These are phyloP conservation scores for Lolium perenne DNA, from an alignment of 176 grass and related monocot species.

Conservation along the genomic window DNA sequence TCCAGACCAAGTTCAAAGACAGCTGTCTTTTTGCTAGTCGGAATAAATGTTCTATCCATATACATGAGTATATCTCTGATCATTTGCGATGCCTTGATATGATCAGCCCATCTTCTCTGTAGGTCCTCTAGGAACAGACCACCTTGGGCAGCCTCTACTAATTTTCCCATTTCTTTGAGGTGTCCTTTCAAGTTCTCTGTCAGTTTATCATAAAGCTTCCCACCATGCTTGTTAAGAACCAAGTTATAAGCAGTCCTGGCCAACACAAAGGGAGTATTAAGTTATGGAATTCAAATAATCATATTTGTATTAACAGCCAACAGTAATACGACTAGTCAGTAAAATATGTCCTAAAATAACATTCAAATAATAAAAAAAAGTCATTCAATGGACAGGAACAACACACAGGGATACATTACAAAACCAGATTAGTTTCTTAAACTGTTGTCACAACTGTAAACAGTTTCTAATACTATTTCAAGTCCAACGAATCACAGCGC, in stretches of 20 bases:
- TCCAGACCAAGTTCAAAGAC: constrained; percentile 28
- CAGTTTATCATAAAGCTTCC: background rate
- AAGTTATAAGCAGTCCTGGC: constrained; percentile 22
- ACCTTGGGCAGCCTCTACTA: constrained; percentile 24
- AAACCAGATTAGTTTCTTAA: background rate
- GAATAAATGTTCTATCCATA: constrained; percentile 30
- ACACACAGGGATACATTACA: constrained; percentile 8
- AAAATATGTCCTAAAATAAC: constrained; percentile 28
- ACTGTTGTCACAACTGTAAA: background rate
- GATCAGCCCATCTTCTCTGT: constrained; percentile 18
- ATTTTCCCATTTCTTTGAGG: constrained; percentile 13
- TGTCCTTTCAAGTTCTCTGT: constrained; percentile 17
- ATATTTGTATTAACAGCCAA: background rate
- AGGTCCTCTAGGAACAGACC: constrained; percentile 24
- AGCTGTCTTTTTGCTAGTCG: background rate
- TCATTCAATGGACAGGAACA: constrained; percentile 1
- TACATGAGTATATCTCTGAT: constrained; percentile 32
- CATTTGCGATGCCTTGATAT: constrained; percentile 27
- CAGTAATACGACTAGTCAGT: background rate
- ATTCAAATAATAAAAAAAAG: constrained; percentile 5
- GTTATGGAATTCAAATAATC: background rate
- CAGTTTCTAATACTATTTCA: background rate
- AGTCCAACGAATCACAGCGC: background rate
- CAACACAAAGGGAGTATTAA: constrained; percentile 15
- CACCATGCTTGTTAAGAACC: constrained; percentile 37